These are phyloP conservation scores for Aegilops speltoides DNA, from an alignment of 176 grass and related monocot species.

Conservation along the genomic window DNA sequence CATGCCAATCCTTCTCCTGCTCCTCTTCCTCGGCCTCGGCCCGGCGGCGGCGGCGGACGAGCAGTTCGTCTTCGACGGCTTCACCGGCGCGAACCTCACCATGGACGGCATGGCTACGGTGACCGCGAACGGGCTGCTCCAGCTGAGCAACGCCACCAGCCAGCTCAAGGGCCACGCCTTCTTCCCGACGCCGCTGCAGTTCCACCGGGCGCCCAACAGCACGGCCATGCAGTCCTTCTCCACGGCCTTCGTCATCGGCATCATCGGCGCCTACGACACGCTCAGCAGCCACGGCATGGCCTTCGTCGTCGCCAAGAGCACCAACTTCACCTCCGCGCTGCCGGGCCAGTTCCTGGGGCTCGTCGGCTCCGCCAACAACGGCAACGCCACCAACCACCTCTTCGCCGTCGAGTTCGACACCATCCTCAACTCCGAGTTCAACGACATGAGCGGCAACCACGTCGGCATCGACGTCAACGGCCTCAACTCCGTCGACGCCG, in stretches of 20 bases:
- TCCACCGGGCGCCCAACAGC: conserved; percentile 35
- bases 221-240: conserved; percentile 67
- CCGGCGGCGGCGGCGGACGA: conserved; percentile 26
- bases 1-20: background rate
- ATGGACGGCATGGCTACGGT: conserved; percentile 66
- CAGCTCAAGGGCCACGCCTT: conserved; percentile 76
- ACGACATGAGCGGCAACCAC: conserved; percentile 83
- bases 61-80: conserved; percentile 65
- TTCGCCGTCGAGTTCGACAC: conserved; percentile 92
- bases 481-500: conserved; percentile 51
- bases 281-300: conserved; percentile 79
- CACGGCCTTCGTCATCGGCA: conserved; percentile 78
- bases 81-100: conserved; percentile 50
- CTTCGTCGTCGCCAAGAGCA: conserved; percentile 58
- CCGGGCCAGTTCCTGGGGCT: conserved; percentile 73
- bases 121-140: conserved; percentile 46
- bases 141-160: conserved; percentile 59
- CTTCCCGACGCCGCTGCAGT: conserved; percentile 47
- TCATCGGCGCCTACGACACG: conserved; percentile 53
- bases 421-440: conserved; percentile 71
- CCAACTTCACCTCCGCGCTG: conserved; percentile 44
- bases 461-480: conserved; percentile 78
- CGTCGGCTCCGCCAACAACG: conserved; percentile 52
- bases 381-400: conserved; percentile 73
- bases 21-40: conserved; percentile 22